Percentiles rank a stretch among this genome's conserved stretches.
phyloP scores from a whole-genome alignment of 2,329 filamentous ascomycete genomes.

The Curvularia lunata region DNA sequence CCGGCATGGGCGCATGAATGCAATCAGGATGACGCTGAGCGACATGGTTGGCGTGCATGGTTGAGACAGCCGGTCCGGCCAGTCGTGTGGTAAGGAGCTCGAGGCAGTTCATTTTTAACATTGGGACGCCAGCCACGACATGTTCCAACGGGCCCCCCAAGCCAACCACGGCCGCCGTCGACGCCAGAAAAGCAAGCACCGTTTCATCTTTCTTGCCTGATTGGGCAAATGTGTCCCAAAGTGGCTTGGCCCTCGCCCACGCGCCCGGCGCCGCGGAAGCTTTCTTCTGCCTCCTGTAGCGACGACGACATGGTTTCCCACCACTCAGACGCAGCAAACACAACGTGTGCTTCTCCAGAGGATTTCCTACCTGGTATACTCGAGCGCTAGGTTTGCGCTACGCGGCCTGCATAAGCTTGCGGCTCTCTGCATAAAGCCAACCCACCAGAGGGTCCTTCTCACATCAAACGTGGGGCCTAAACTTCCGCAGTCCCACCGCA shows the following conservation, averaged over 20 bases:
- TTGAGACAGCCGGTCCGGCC: constrained; percentile 30
- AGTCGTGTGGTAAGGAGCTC: constrained; percentile 27
- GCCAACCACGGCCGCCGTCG: constrained; percentile 21
- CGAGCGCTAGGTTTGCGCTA: constrained; percentile 8
- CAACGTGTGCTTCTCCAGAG: constrained; percentile 21
- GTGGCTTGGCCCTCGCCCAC: neutral
- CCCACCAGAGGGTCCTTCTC: constrained; percentile 11
- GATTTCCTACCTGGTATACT: constrained; percentile 7
- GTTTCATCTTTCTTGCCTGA: neutral
- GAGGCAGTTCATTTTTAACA: constrained; percentile 30
- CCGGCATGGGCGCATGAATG: constrained; percentile 21
- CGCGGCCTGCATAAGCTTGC: constrained; percentile 17
- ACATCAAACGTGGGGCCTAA: constrained; percentile 9
- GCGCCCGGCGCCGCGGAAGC: neutral
- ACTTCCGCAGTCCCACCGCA: neutral
- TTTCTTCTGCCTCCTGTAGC: neutral
- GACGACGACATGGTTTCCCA: neutral
- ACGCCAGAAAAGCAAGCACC: constrained; percentile 15
- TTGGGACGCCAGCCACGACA: constrained; percentile 38
- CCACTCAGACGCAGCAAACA: constrained; percentile 25
- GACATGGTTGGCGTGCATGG: constrained; percentile 25
- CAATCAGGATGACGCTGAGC: constrained; percentile 24
- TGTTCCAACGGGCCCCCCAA: constrained; percentile 9
- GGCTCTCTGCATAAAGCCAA: constrained; percentile 21
- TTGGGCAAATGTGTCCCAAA: neutral